These are phyloP conservation scores for Theileria parva DNA, from an alignment of 169 alveolate genomes.

Conservation along the genomic window DNA sequence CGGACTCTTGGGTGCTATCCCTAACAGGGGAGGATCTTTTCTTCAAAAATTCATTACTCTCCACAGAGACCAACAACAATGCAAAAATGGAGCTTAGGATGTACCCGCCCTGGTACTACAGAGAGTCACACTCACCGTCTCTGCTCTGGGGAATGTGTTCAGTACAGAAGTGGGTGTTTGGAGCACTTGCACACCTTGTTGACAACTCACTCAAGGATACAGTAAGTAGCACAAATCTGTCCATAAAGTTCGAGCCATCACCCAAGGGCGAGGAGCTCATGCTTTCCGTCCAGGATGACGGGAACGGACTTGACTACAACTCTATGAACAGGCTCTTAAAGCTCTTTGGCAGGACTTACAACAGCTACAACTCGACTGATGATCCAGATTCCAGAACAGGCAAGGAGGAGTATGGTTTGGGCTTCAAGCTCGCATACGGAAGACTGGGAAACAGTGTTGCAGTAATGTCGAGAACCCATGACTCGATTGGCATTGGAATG, in stretches of 20 bases:
- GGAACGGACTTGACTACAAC: slow-evolving; percentile 77
- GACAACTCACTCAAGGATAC: slow-evolving; percentile 75
- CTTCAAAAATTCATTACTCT: slow-evolving; percentile 53
- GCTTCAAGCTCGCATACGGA: slow-evolving; percentile 86
- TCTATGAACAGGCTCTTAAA: slow-evolving; percentile 77
- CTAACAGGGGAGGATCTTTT: slow-evolving; percentile 80
- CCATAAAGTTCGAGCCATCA: slow-evolving; percentile 70
- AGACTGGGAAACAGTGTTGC: slow-evolving; percentile 84
- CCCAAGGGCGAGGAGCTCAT: slow-evolving; percentile 76
- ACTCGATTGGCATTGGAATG: slow-evolving; percentile 86
- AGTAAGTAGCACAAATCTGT: slow-evolving; percentile 68
- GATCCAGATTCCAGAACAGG: slow-evolving; percentile 42
- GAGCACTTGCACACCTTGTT: slow-evolving; percentile 82
- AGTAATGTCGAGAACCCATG: slow-evolving; percentile 84
- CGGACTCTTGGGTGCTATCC: slow-evolving; percentile 81
- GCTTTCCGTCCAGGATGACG: slow-evolving; percentile 82
- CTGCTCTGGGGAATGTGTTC: slow-evolving; percentile 76
- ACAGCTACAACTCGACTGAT: not conserved
- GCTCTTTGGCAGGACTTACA: slow-evolving; percentile 74
- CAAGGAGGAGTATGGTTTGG: slow-evolving; percentile 81
- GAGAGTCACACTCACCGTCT: slow-evolving; percentile 80
- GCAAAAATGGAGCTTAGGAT: slow-evolving; percentile 28
- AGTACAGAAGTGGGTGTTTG: slow-evolving; percentile 83
- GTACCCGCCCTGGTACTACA: slow-evolving; percentile 76
- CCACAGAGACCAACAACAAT: slow-evolving; percentile 58